Percentiles rank a stretch among this genome's conserved stretches.
phyloP scores from a whole-genome alignment of 352 stramenopile species.

The Phytophthora tentaculata region DNA sequence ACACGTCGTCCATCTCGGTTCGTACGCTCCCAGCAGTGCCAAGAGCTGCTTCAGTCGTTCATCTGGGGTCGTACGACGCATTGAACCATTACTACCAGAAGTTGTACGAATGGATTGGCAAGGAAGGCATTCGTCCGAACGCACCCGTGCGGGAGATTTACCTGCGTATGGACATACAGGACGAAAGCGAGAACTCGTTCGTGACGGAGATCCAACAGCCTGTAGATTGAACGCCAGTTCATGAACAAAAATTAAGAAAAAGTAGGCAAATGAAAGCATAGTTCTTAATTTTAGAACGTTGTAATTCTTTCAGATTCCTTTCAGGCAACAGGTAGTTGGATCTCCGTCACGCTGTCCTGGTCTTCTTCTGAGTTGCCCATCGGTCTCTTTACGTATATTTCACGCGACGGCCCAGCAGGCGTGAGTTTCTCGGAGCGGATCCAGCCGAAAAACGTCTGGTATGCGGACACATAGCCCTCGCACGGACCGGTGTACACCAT shows the following conservation, averaged over 20 bases:
- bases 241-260: no score
- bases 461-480: conserved; percentile 29
- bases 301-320: no score
- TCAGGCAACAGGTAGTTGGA: conserved; percentile 41
- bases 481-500: conserved; percentile 48
- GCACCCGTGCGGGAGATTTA: conserved; percentile 48
- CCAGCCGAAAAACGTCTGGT: conserved; percentile 49
- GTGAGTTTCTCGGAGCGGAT: conserved; percentile 37
- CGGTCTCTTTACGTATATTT: conserved; percentile 52
- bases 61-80: conserved; percentile 42
- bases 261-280: no score
- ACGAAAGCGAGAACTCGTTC: conserved; percentile 35
- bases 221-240: conserved; percentile 18
- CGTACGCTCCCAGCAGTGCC: conserved; percentile 21
- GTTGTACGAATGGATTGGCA: conserved; percentile 43
- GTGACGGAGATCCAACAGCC: conserved; percentile 40
- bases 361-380: conserved; percentile 26
- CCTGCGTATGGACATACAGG: conserved; percentile 30
- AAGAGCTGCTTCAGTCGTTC: conserved; percentile 31
- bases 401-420: conserved; percentile 37
- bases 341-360: conserved; percentile 34
- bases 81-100: conserved; percentile 32
- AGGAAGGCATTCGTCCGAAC: conserved; percentile 26
- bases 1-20: conserved; percentile 21
- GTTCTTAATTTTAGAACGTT: no score